These are phyloP conservation scores for Aspergillus sp. DNA, from an alignment of 2,329 filamentous ascomycete species.

Conservation along the genomic window DNA sequence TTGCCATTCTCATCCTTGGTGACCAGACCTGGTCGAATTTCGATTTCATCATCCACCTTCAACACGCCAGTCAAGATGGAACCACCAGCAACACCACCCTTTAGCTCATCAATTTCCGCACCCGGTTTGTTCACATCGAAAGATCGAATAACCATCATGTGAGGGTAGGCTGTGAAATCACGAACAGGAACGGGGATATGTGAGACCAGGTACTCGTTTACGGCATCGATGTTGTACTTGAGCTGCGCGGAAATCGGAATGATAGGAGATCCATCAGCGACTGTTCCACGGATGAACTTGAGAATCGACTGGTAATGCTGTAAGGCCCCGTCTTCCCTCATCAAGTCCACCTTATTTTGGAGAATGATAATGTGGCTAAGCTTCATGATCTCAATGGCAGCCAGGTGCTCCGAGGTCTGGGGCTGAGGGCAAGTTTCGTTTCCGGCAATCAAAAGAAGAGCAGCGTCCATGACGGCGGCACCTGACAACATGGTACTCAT, in stretches of 20 bases:
- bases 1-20: constrained; percentile 90
- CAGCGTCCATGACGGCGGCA: constrained; percentile 98
- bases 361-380: constrained; percentile 99
- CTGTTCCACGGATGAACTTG: constrained; percentile 97
- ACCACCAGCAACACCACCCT: constrained; percentile 97
- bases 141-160: constrained; percentile 99
- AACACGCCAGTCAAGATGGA: constrained; percentile 94
- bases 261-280: constrained; percentile 90
- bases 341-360: constrained; percentile 99
- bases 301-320: constrained; percentile 96
- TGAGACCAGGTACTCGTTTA: constrained; percentile 93
- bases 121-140: constrained; percentile 99
- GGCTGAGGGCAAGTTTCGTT: constrained; percentile 99
- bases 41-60: constrained; percentile 96
- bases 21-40: constrained; percentile 98
- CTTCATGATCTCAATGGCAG: constrained; percentile 99
- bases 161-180: constrained; percentile 87
- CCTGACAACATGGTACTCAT: constrained; percentile 99
- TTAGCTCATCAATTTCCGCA: constrained; percentile 96
- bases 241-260: constrained; percentile 97
- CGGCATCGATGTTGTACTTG: constrained; percentile 99
- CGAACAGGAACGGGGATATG: constrained; percentile 89
- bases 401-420: constrained; percentile 97
- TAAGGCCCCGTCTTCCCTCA: constrained; percentile 91
- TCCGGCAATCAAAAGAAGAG: constrained; percentile 90